These are phyloP conservation scores for Amphirosellinia nigrospora DNA, from an alignment of 495 filamentous ascomycete genomes.

Conservation along the genomic window DNA sequence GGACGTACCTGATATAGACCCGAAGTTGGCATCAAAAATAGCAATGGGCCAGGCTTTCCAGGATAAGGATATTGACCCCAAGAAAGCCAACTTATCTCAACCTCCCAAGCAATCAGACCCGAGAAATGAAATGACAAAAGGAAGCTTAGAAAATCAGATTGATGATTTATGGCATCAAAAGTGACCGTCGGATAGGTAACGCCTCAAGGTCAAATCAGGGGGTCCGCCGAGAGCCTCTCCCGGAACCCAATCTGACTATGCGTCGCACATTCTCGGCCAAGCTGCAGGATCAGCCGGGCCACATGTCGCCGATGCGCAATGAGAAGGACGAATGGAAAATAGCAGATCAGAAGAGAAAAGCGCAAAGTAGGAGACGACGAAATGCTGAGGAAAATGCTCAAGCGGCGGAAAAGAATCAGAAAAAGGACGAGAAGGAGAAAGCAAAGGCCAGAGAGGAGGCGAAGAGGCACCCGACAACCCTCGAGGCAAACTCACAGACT, in stretches of 20 bases:
- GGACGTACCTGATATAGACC: neutral
- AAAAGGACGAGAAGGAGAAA: neutral
- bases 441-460: neutral
- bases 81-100: neutral
- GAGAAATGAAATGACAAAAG: neutral
- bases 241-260: neutral
- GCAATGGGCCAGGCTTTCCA: neutral
- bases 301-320: neutral
- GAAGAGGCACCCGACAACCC: neutral
- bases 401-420: neutral
- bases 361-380: neutral
- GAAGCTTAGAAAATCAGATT: neutral
- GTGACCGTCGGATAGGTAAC: neutral
- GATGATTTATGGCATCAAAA: neutral
- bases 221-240: neutral
- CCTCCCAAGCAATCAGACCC: neutral
- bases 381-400: neutral
- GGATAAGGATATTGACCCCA: neutral
- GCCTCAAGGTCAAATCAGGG: neutral
- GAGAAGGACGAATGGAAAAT: neutral
- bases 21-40: neutral
- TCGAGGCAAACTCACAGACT: neutral
- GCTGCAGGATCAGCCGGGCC: neutral
- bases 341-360: constrained; percentile 1
- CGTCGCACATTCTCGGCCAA: neutral